Base-by-base conservation (phyloP, 176 grass and related monocot genomes). In the Elymus sibiricus region DNA sequence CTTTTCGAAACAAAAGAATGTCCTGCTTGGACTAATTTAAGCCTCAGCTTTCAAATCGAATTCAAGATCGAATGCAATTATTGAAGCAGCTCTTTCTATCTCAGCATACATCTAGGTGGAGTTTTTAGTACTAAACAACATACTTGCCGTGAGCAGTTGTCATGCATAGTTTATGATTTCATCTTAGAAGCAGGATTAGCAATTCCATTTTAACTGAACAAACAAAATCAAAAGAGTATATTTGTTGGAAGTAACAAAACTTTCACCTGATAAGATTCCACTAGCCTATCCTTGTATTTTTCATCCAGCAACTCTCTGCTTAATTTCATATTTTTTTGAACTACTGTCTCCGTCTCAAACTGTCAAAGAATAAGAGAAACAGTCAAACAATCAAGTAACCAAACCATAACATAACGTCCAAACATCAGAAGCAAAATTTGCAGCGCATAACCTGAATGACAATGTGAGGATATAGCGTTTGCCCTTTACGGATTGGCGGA, bases 401-500 rank as follows among this genome's bases (percentile, higher is more conserved):
- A 56, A 70, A 70, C 78, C 25, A 9, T 76, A 79, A 43, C 32
- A n/a, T 21, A 64, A 26, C 28, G 65, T 84, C 13, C 74, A 46
- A 87, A 59, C 21, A 84, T 70, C 5, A 55, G 79, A 58, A 77
- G 63, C 5, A n/a, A 37, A 42, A 35, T 58, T 74, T 63, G 16
- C 74, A 87, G 72, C 76, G 28, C 37, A 84, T 85, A 82, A 99
- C 97, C 97, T 99, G 94, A 91, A 99, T 96, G 67, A 97, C 97
- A 90, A 99, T 97, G 80, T 99, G 97, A 21, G 94, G 97, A 85
- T 99, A 96, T n/a, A 99, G 80, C 51, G 94, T 99, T 76, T 96
- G 94, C 38, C 97, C 94, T 97, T 99, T 99, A 84, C 92, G 92
- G 70, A 99, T 99, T 80, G 97, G 97, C 3, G 97, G 97, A 69